A percentile compares a stretch with the other conserved stretches of the same genome.
Evolutionary conservation across 192 early-diverging fungal genomes (phyloP).

Genomic region (Backusella sp.): DNA sequence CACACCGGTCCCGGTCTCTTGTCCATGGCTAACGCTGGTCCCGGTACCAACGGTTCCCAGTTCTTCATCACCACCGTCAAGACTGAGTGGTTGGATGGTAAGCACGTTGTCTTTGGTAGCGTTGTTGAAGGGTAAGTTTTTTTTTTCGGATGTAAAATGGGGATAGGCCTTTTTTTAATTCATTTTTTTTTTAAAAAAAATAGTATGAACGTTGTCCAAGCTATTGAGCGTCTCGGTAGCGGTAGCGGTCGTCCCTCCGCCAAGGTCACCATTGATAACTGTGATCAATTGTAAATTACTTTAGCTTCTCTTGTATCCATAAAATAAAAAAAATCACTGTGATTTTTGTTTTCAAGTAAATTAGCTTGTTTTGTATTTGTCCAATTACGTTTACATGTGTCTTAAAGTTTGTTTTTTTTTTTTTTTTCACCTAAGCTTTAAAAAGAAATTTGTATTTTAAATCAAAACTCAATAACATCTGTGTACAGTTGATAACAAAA

Average conservation of each 20-base stretch:
- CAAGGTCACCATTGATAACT: slow-evolving; percentile 60
- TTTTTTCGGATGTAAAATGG: background rate
- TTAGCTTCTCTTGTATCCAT: background rate
- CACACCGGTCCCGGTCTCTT: slow-evolving; percentile 64
- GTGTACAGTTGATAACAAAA: background rate
- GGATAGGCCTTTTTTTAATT: background rate
- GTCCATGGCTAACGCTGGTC: slow-evolving; percentile 88
- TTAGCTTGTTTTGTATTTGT: background rate
- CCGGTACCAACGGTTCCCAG: slow-evolving; percentile 85
- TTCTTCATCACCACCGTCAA: slow-evolving; percentile 88
- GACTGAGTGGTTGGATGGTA: slow-evolving; percentile 85
- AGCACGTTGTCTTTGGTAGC: slow-evolving; percentile 81
- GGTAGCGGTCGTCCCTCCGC: slow-evolving; percentile 48
- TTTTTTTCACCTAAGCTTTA: background rate
- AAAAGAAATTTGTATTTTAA: background rate
- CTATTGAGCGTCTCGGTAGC: slow-evolving; percentile 61
- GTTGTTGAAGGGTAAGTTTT: slow-evolving; percentile 57
- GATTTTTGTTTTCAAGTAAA: background rate
- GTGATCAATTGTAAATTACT: slow-evolving; percentile 60
- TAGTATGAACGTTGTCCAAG: slow-evolving; percentile 60
- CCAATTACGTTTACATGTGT: slow-evolving; percentile 1
- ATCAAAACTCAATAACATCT: background rate
- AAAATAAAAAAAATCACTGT: background rate
- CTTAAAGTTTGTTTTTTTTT: background rate
- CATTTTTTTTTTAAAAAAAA: background rate